Evolutionary conservation across 2,329 filamentous ascomycete genomes (phyloP).

Genomic region (Aspergillus sp.): DNA sequence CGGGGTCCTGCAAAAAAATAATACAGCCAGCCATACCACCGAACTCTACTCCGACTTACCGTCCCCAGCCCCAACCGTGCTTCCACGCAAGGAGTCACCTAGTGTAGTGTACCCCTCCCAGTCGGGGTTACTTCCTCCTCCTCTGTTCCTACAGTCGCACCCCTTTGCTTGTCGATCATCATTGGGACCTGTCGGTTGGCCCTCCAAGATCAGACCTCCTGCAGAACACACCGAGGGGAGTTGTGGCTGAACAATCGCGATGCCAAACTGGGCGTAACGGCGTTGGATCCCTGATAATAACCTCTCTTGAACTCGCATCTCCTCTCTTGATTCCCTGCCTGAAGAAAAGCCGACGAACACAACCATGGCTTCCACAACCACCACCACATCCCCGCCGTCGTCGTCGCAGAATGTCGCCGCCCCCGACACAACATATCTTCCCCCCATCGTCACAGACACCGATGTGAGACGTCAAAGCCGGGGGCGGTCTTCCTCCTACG

Average conservation of each 20-base stretch:
- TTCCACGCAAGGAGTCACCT: conserved; percentile 20
- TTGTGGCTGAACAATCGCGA: conserved; percentile 30
- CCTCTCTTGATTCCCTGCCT: conserved; percentile 14
- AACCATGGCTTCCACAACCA: conserved; percentile 34
- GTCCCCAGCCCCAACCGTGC: conserved; percentile 13
- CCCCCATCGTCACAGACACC: conserved; percentile 52
- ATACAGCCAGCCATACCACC: not conserved
- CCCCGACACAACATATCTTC: conserved; percentile 31
- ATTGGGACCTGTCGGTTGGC: conserved; percentile 5
- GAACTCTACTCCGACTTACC: conserved; percentile 2
- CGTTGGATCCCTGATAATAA: conserved; percentile 23
- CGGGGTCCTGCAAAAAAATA: conserved; percentile 6
- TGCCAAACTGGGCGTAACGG: conserved; percentile 31
- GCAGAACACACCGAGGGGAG: conserved; percentile 3
- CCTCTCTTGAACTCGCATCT: conserved; percentile 16
- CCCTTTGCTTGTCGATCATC: conserved; percentile 9
- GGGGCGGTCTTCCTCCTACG: conserved; percentile 71
- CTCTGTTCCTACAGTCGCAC: conserved; percentile 3
- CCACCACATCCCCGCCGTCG: conserved; percentile 22
- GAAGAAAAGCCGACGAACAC: conserved; percentile 24
- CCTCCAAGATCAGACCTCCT: not conserved
- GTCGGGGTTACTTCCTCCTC: conserved; percentile 9
- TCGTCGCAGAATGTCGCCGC: conserved; percentile 26
- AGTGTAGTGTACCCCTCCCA: conserved; percentile 13
- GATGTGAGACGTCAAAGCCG: conserved; percentile 58